Evolutionary conservation across 1,284 basidiomycete species (phyloP).

Genomic region (Trametes pubescens): DNA sequence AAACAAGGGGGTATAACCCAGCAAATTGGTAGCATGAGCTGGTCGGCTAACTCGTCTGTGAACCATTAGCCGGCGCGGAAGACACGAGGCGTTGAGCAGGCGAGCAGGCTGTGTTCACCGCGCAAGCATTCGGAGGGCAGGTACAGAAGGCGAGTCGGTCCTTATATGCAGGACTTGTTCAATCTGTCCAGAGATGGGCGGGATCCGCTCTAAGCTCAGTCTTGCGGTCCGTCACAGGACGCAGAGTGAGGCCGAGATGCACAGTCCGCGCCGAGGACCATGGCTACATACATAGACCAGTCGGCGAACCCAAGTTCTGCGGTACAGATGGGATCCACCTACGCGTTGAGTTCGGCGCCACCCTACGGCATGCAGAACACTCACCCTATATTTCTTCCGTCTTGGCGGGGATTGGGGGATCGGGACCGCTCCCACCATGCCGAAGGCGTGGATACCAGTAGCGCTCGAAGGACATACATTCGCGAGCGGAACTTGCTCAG

Average conservation of each 20-base stretch:
- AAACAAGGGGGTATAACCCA: background rate
- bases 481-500: background rate
- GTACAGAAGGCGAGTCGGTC: background rate
- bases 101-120: background rate
- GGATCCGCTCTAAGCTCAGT: background rate
- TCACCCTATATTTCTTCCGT: background rate
- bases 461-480: slow-evolving; percentile 10
- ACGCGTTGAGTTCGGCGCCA: background rate
- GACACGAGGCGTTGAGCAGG: background rate
- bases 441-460: background rate
- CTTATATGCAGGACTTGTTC: background rate
- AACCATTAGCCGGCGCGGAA: background rate
- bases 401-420: background rate
- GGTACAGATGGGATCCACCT: background rate
- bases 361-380: background rate
- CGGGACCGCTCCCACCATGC: background rate
- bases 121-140: background rate
- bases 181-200: background rate
- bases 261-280: slow-evolving; percentile 1
- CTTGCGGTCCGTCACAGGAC: background rate
- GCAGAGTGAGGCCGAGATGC: background rate
- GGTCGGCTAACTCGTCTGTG: background rate
- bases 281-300: slow-evolving; percentile 3
- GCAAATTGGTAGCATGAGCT: slow-evolving; percentile 4
- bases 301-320: slow-evolving; percentile 3